Evolutionary conservation across 139 green algal species (phyloP).

Genomic region (Picochlorum sp.): DNA sequence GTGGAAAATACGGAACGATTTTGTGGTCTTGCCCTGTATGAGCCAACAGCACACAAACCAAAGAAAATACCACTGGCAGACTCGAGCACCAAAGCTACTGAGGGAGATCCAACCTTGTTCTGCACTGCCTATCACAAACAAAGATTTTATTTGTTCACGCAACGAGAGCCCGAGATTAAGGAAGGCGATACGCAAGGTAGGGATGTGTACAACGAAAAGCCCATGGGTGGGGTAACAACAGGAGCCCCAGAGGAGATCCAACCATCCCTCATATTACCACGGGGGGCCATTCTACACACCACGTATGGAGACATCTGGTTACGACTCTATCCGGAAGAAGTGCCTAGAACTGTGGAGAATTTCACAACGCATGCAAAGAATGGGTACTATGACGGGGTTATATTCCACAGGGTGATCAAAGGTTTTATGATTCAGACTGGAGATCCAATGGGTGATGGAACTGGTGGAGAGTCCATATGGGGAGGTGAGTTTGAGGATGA

Average conservation of each 20-base stretch:
- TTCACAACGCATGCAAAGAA: conserved; percentile 90
- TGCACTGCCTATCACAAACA: conserved; percentile 73
- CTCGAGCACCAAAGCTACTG: conserved; percentile 10
- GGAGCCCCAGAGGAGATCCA: background rate
- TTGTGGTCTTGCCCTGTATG: conserved; percentile 78
- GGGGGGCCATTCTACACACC: conserved; percentile 78
- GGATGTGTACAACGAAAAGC: conserved; percentile 93
- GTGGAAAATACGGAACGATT: conserved; percentile 96
- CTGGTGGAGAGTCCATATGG: conserved; percentile 94
- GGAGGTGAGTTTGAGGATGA: conserved; percentile 97
- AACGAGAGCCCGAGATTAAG: conserved; percentile 64
- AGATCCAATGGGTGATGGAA: conserved; percentile 78
- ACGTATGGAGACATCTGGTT: conserved; percentile 81
- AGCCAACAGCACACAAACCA: conserved; percentile 21
- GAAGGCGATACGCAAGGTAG: conserved; percentile 57
- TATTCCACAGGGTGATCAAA: conserved; percentile 97
- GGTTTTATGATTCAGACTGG: conserved; percentile 77
- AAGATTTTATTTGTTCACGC: conserved; percentile 89
- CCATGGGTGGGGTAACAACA: background rate
- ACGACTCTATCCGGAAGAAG: conserved; percentile 44
- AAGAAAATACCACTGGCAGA: conserved; percentile 15
- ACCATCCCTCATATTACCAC: conserved; percentile 43
- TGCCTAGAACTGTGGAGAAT: conserved; percentile 94
- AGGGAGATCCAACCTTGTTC: conserved; percentile 76
- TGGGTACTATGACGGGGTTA: conserved; percentile 88